Evolutionary conservation across 2,329 filamentous ascomycete species (phyloP).

Genomic region (Pseudogymnoascus destructans): DNA sequence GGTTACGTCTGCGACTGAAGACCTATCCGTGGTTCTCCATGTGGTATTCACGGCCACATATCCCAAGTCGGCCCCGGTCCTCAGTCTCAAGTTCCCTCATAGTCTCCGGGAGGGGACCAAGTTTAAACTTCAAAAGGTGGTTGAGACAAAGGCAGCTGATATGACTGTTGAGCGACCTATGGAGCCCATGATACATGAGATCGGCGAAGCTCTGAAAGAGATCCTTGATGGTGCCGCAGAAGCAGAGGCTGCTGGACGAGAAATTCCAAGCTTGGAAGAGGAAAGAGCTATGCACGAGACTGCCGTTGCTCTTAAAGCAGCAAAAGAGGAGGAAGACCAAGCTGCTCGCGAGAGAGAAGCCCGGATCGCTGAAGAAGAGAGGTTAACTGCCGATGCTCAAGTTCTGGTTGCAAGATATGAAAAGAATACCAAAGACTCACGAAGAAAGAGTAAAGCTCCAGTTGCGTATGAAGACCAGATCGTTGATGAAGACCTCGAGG

Average conservation of each 20-base stretch:
- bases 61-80: slow-evolving; percentile 65
- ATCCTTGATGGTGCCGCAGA: slow-evolving; percentile 77
- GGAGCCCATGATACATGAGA: slow-evolving; percentile 40
- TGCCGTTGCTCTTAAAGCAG: slow-evolving; percentile 46
- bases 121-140: slow-evolving; percentile 53
- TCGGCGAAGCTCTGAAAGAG: slow-evolving; percentile 40
- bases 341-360: slow-evolving; percentile 37
- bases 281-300: slow-evolving; percentile 77
- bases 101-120: slow-evolving; percentile 57
- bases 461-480: slow-evolving; percentile 28
- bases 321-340: slow-evolving; percentile 34
- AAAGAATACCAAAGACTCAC: slow-evolving; percentile 49
- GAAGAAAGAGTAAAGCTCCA: slow-evolving; percentile 41
- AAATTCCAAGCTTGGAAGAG: slow-evolving; percentile 76
- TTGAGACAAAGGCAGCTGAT: slow-evolving; percentile 43
- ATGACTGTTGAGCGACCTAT: slow-evolving; percentile 34
- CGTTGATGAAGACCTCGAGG: slow-evolving; percentile 26
- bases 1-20: slow-evolving; percentile 59
- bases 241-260: slow-evolving; percentile 58
- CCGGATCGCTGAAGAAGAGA: slow-evolving; percentile 53
- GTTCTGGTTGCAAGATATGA: slow-evolving; percentile 53
- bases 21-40: slow-evolving; percentile 57
- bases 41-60: slow-evolving; percentile 84
- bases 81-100: slow-evolving; percentile 52
- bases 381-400: slow-evolving; percentile 40